Base-by-base conservation (phyloP, 805 yeast genomes). In the Candida vartiovaarae region DNA sequence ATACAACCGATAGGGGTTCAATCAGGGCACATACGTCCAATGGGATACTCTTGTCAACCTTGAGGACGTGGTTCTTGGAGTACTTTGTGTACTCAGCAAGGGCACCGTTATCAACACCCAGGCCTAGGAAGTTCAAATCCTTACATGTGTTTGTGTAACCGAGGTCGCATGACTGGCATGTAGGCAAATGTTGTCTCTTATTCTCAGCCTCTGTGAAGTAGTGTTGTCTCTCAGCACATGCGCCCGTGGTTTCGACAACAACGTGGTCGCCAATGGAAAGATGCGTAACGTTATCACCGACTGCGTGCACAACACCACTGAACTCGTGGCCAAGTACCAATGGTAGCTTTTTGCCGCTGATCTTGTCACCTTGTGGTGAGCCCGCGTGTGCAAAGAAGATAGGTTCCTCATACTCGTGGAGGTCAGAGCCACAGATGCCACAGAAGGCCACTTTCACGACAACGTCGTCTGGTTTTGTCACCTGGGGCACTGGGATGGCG, bases 321-420 rank as follows among this genome's bases (percentile, higher is more conserved):
- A 80, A 78, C 60, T 76, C 82, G 60, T 76, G 82, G 46, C 82
- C 82, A 38, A 80, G 73, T 23, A 76, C 78, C 50, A 76, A 61
- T n/a, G 82, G 82, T 47, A 76, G 63, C 42, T 73, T 75, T 42
- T 54, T 52, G 20, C 62, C 60, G 26, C 53, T 47, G 45, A 57
- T 55, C 34, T 45, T 50, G 33, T 57, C 62, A 35, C 62, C 62
- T 2, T 34, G 32, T 47, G 65, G 62, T 24, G 68, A 67, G 35
- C 60, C 67, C 46, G 70, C 66, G n/a, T 72, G 72, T 60, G 74
- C 72, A 49, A 80, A 77, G 43, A 77, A 75, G 15, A 84, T 83
- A 2, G 83, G 86, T 26, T 74, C 79, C 39, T 68, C 63, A 49
- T 67, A 80, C 57, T 81, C 79, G 49, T 78, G 83, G 20, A 78